Percentiles rank a stretch among this genome's conserved stretches.
Evolutionary conservation across 2,329 filamentous ascomycete species (phyloP).

Genomic region (Scedosporium minutisporum): DNA sequence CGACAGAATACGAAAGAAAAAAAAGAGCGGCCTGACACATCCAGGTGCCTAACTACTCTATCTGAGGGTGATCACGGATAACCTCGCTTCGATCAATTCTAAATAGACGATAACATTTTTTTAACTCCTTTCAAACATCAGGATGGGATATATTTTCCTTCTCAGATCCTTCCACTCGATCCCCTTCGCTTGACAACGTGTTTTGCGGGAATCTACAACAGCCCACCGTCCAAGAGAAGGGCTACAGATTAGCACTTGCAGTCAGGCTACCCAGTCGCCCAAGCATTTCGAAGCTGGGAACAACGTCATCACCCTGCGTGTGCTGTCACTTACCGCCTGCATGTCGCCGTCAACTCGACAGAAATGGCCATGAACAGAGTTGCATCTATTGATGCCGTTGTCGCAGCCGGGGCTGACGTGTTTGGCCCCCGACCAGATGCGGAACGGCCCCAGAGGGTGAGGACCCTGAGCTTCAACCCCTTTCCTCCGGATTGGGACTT

Average conservation of each 20-base stretch:
- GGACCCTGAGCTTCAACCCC: conserved; percentile 45
- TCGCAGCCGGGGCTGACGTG: conserved; percentile 27
- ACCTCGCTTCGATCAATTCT: neutral
- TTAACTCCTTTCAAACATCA: no score
- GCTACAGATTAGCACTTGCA: no score
- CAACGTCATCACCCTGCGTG: neutral
- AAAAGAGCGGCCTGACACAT: neutral
- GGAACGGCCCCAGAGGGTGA: conserved; percentile 29
- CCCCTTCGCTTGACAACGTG: no score
- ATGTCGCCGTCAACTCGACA: neutral
- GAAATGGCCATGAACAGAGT: conserved; percentile 44
- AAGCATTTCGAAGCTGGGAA: neutral
- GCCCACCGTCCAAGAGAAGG: no score
- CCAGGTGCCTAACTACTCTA: neutral
- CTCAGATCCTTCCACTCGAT: no score
- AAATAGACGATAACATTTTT: no score
- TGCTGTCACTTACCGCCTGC: neutral
- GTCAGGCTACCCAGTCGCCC: neutral
- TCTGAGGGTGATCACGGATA: neutral
- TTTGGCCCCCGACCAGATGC: conserved; percentile 29
- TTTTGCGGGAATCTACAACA: no score
- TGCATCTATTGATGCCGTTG: conserved; percentile 42
- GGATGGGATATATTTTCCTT: no score
- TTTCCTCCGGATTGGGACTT: conserved; percentile 42
- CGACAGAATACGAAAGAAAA: neutral